These are phyloP conservation scores for Dryadomyces quercus-mongolicae DNA, from an alignment of 2,329 filamentous ascomycete genomes.

Conservation along the genomic window DNA sequence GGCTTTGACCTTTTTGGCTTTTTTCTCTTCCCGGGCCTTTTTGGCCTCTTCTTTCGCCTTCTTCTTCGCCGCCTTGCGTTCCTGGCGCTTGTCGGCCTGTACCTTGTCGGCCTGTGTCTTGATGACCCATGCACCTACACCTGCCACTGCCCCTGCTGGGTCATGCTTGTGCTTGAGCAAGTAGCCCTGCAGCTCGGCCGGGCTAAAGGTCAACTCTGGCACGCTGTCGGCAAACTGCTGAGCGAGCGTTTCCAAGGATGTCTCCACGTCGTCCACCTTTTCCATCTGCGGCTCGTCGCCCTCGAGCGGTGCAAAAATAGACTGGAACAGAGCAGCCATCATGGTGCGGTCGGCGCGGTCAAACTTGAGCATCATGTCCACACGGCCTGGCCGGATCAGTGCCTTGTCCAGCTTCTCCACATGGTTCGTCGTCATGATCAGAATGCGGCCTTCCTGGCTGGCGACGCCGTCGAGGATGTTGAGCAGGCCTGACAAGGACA, in stretches of 20 bases:
- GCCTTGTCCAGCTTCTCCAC: conserved; percentile 49
- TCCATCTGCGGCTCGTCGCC: conserved; percentile 28
- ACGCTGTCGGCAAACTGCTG: conserved; percentile 34
- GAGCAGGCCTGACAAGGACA: conserved; percentile 66
- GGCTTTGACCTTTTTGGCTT: conserved; percentile 10
- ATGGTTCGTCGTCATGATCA: conserved; percentile 57
- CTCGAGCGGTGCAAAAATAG: conserved; percentile 42
- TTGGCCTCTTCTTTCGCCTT: conserved; percentile 20
- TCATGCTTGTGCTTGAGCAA: conserved; percentile 43
- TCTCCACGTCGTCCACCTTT: neutral
- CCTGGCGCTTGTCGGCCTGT: conserved; percentile 28
- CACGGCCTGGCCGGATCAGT: conserved; percentile 48
- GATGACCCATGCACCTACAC: conserved; percentile 35
- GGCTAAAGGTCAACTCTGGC: conserved; percentile 44
- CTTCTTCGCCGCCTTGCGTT: conserved; percentile 24
- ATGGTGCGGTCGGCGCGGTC: conserved; percentile 40
- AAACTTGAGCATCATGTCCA: conserved; percentile 49
- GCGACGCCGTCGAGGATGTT: conserved; percentile 70
- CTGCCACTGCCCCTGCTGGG: conserved; percentile 34
- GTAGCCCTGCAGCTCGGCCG: conserved; percentile 48
- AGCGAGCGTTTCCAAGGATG: conserved; percentile 31
- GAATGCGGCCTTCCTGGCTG: conserved; percentile 49
- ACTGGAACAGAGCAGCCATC: conserved; percentile 41
- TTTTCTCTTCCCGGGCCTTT: conserved; percentile 11
- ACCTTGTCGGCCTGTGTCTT: conserved; percentile 35